phyloP scores from a whole-genome alignment of 805 yeast genomes.

The Diddensiella santjacobensis region DNA sequence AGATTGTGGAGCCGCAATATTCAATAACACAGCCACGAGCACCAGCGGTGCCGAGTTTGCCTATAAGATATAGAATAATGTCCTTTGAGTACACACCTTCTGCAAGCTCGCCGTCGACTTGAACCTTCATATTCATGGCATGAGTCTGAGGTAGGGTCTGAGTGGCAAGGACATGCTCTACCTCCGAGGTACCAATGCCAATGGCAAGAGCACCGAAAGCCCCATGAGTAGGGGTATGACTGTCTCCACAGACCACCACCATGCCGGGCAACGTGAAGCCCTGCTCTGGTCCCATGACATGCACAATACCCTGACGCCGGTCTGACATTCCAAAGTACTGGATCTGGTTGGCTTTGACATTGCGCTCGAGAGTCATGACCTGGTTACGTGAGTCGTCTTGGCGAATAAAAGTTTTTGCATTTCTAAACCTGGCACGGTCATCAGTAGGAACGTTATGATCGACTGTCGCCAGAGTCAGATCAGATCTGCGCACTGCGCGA shows the following conservation, averaged over 20 bases:
- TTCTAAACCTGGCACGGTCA: conserved; percentile 69
- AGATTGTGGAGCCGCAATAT: conserved; percentile 92
- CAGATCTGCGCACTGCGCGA: conserved; percentile 80
- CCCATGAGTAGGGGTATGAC: conserved; percentile 97
- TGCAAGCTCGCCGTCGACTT: conserved; percentile 73
- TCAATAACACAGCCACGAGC: conserved; percentile 97
- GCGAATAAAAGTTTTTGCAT: conserved; percentile 71
- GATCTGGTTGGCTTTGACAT: conserved; percentile 82
- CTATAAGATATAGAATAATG: conserved; percentile 87
- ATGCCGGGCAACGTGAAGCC: conserved; percentile 98
- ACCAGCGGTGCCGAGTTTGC: conserved; percentile 97
- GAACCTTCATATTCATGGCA: conserved; percentile 91
- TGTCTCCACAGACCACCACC: conserved; percentile 97
- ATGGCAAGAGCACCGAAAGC: conserved; percentile 96
- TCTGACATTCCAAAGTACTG: conserved; percentile 94
- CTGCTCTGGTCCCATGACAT: conserved; percentile 97
- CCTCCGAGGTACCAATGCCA: conserved; percentile 98
- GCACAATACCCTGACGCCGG: conserved; percentile 94
- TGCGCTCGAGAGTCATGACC: conserved; percentile 85
- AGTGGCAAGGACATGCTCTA: conserved; percentile 95
- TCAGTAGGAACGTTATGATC: conserved; percentile 96
- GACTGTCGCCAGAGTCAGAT: conserved; percentile 89
- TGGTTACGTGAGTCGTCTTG: conserved; percentile 90
- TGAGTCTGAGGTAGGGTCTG: conserved; percentile 88
- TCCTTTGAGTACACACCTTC: conserved; percentile 96